Evolutionary conservation across 1,284 basidiomycete genomes (phyloP).

Genomic region (Albatrellus sp.): DNA sequence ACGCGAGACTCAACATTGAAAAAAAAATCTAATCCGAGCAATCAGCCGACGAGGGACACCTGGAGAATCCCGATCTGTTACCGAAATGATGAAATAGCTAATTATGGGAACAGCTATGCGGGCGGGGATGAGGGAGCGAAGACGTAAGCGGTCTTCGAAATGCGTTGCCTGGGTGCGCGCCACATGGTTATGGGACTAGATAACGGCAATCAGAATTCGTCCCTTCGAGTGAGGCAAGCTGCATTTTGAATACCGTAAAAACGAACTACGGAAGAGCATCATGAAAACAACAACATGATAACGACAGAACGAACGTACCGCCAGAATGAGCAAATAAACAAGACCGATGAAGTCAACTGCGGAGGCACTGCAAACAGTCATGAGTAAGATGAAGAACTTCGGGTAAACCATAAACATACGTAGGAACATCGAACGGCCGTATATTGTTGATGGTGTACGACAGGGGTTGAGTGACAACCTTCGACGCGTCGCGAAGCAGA

Average conservation of each 20-base stretch:
- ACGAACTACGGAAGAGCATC: constrained; percentile 6
- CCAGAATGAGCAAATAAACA: constrained; percentile 63
- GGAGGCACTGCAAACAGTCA: constrained; percentile 35
- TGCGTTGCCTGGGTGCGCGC: constrained; percentile 28
- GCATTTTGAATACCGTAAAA: background rate
- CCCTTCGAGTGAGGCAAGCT: background rate
- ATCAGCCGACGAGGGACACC: background rate
- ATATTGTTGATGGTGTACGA: constrained; percentile 41
- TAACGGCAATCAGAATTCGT: background rate
- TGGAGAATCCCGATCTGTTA: constrained; percentile 14
- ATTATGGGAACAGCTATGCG: constrained; percentile 41
- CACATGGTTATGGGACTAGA: constrained; percentile 19
- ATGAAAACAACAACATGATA: background rate
- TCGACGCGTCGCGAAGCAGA: constrained; percentile 42
- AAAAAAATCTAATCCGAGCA: constrained; percentile 23
- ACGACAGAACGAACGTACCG: too few species aligned
- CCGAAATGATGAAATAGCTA: constrained; percentile 50
- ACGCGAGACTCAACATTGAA: constrained; percentile 53
- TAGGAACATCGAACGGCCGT: constrained; percentile 54
- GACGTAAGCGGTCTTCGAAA: constrained; percentile 34
- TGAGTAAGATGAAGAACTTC: background rate
- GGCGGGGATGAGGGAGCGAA: constrained; percentile 40
- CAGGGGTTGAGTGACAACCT: constrained; percentile 42
- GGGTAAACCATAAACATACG: constrained; percentile 23
- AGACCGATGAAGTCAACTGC: constrained; percentile 67